Evolutionary conservation across 371 early-diverging fungal species (phyloP).

Genomic region (Mortierella sp.): DNA sequence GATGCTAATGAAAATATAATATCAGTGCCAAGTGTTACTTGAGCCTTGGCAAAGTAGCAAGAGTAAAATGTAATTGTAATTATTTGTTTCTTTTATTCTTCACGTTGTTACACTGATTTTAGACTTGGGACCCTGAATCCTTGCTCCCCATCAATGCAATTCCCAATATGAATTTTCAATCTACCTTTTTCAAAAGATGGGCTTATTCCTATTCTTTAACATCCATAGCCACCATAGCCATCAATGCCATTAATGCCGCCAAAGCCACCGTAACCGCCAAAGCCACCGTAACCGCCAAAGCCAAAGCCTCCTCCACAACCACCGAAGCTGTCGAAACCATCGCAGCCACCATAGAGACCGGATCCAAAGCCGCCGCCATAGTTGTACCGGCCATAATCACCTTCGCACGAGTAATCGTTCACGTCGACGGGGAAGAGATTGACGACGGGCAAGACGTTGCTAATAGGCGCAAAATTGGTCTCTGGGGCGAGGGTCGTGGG

Average conservation of each 20-base stretch:
- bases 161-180: no score
- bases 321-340: neutral
- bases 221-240: neutral
- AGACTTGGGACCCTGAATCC: no score
- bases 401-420: constrained; percentile 33
- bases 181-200: no score
- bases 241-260: neutral
- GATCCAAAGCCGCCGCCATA: neutral
- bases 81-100: neutral
- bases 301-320: neutral
- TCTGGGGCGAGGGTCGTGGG: constrained; percentile 30
- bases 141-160: no score
- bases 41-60: no score
- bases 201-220: neutral
- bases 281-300: neutral
- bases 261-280: neutral
- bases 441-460: constrained; percentile 37
- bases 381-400: neutral
- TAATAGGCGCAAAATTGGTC: constrained; percentile 39
- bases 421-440: constrained; percentile 41
- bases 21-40: no score
- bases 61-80: no score
- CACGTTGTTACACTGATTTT: no score
- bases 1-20: neutral
- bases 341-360: neutral